Percentiles rank a stretch among this genome's conserved stretches.
Evolutionary conservation across 768 basidiomycete species (phyloP).

Genomic region (Termitomyces sp.): DNA sequence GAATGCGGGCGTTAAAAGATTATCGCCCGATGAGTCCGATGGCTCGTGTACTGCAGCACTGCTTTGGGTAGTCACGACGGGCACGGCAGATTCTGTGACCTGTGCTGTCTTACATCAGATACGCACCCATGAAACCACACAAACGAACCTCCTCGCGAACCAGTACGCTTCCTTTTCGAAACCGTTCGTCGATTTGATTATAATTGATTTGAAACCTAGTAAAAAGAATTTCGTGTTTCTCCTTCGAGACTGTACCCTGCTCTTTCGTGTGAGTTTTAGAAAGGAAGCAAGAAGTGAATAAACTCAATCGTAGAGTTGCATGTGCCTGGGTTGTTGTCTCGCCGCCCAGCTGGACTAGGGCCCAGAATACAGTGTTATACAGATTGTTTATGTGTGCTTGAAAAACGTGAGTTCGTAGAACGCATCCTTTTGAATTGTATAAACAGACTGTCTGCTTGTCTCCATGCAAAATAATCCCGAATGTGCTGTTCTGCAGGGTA

Average conservation of each 20-base stretch:
- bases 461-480: constrained; percentile 92
- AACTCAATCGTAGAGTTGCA: constrained; percentile 60
- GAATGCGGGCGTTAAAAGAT: not conserved
- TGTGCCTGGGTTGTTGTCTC: constrained; percentile 79
- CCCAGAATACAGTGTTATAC: constrained; percentile 96
- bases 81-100: constrained; percentile 2
- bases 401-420: not conserved
- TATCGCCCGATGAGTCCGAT: not conserved
- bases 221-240: constrained; percentile 91
- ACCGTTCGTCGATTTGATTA: constrained; percentile 64
- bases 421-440: not conserved
- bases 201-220: constrained; percentile 84
- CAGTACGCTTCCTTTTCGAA: constrained; percentile 80
- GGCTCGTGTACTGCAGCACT: not conserved
- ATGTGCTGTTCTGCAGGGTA: constrained; percentile 73
- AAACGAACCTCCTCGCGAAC: constrained; percentile 54
- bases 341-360: constrained; percentile 79
- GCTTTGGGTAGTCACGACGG: not conserved
- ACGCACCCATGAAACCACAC: not conserved
- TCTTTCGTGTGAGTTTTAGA: not conserved
- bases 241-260: constrained; percentile 83
- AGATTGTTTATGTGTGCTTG: constrained; percentile 97
- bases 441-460: constrained; percentile 88
- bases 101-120: not conserved
- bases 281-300: not conserved